phyloP scores from a whole-genome alignment of 1,139 yeast genomes.

The Kluyveromyces sp. region DNA sequence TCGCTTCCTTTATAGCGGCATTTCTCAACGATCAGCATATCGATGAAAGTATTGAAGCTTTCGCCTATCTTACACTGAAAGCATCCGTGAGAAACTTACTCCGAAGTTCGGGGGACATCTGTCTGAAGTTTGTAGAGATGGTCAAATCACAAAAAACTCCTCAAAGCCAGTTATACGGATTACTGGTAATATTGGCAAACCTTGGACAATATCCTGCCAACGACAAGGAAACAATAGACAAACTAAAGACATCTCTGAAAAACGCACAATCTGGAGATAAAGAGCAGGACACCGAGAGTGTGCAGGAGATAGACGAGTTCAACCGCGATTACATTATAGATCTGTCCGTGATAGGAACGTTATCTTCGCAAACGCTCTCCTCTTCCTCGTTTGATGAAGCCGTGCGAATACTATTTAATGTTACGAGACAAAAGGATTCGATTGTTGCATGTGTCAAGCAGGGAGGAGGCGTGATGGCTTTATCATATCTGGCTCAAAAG shows the following conservation, averaged over 20 bases:
- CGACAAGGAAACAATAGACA: conserved; percentile 13
- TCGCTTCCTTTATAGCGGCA: conserved; percentile 16
- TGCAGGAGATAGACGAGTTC: conserved; percentile 20
- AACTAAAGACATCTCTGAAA: conserved; percentile 20
- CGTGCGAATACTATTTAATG: conserved; percentile 25
- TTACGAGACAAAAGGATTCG: conserved; percentile 17
- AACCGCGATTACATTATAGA: conserved; percentile 19
- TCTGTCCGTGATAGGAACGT: conserved; percentile 18
- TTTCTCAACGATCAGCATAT: conserved; percentile 11
- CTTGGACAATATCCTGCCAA: conserved; percentile 18
- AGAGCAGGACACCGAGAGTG: conserved; percentile 15
- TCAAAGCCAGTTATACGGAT: conserved; percentile 21
- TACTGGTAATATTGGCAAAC: conserved; percentile 25
- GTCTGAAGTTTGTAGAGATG: conserved; percentile 14
- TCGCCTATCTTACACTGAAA: conserved; percentile 29
- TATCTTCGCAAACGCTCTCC: conserved; percentile 15
- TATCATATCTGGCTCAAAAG: conserved; percentile 22
- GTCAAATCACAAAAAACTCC: conserved; percentile 11
- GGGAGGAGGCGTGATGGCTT: conserved; percentile 23
- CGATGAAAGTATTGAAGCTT: conserved; percentile 28
- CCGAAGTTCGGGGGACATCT: conserved; percentile 18
- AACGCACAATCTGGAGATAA: conserved; percentile 11
- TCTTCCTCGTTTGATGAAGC: conserved; percentile 25
- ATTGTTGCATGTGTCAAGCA: conserved; percentile 24
- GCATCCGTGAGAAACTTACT: conserved; percentile 20